Percentiles rank a stretch among this genome's conserved stretches.
phyloP scores from a whole-genome alignment of 2,329 filamentous ascomycete genomes.

The Juglanconis sp. region DNA sequence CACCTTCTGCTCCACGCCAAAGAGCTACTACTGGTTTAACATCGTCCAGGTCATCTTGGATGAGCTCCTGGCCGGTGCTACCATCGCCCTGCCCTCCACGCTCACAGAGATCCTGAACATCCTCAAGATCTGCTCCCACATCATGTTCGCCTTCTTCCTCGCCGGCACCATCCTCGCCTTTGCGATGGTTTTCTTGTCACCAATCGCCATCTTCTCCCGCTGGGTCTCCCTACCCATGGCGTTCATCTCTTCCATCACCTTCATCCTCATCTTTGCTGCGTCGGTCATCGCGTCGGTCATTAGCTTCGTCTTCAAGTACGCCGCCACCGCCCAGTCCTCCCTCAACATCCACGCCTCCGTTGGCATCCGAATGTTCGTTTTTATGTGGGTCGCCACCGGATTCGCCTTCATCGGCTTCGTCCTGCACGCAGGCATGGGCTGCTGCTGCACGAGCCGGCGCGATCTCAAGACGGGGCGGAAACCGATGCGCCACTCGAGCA shows the following conservation, averaged over 20 bases:
- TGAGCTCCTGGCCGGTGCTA: constrained; percentile 78
- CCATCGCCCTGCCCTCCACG: constrained; percentile 74
- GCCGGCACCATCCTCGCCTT: constrained; percentile 67
- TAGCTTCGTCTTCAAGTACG: constrained; percentile 76
- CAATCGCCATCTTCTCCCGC: constrained; percentile 52
- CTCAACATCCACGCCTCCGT: constrained; percentile 73
- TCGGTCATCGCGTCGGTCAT: constrained; percentile 78
- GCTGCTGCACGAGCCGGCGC: constrained; percentile 63
- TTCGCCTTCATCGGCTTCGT: constrained; percentile 67
- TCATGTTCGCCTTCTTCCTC: constrained; percentile 90
- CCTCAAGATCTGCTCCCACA: constrained; percentile 69
- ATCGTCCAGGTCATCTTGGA: constrained; percentile 76
- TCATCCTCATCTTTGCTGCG: constrained; percentile 65
- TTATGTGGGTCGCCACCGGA: constrained; percentile 81
- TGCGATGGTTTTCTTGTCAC: constrained; percentile 65
- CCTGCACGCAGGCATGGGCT: constrained; percentile 73
- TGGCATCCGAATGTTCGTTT: constrained; percentile 73
- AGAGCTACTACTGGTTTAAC: constrained; percentile 83
- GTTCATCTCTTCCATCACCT: constrained; percentile 64
- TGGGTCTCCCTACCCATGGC: constrained; percentile 65
- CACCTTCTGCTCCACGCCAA: constrained; percentile 69
- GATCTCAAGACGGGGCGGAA: constrained; percentile 44
- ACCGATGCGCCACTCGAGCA: constrained; percentile 21
- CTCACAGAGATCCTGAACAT: constrained; percentile 72
- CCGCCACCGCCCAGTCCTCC: constrained; percentile 66